These are phyloP conservation scores for Carex arenaria DNA, from an alignment of 202 grass and related monocot genomes.

Conservation along the genomic window DNA sequence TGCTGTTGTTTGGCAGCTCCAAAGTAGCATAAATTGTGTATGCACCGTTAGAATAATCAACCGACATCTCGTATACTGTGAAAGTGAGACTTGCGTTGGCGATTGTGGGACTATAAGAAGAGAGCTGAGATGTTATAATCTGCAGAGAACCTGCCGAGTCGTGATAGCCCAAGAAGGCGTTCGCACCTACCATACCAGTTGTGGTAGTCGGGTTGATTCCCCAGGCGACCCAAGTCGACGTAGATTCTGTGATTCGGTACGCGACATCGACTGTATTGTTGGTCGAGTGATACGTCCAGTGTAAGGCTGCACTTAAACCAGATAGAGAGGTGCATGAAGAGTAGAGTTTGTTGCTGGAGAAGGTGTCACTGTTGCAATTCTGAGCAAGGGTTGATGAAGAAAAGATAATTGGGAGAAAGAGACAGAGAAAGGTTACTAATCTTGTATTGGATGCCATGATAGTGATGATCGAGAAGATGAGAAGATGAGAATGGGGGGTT, in stretches of 20 bases:
- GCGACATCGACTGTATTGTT: slow-evolving; percentile 65
- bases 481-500: neutral
- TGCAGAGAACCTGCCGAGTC: slow-evolving; percentile 17
- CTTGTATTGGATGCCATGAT: slow-evolving; percentile 1
- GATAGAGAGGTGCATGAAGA: slow-evolving; percentile 35
- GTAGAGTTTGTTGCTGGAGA: slow-evolving; percentile 40
- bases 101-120: neutral
- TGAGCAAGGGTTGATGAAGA: slow-evolving; percentile 30
- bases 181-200: slow-evolving; percentile 24
- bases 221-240: slow-evolving; percentile 57
- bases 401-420: slow-evolving; percentile 26
- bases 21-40: slow-evolving; percentile 72
- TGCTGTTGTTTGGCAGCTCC: slow-evolving; percentile 30
- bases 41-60: slow-evolving; percentile 32
- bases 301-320: slow-evolving; percentile 44
- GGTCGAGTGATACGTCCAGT: slow-evolving; percentile 72
- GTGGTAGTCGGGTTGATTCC: slow-evolving; percentile 41
- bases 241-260: slow-evolving; percentile 38
- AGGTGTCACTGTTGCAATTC: slow-evolving; percentile 35
- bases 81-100: neutral
- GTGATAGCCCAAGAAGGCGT: slow-evolving; percentile 62
- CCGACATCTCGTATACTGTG: slow-evolving; percentile 17
- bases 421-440: slow-evolving; percentile 1
- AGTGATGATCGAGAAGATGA: neutral
- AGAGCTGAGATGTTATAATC: slow-evolving; percentile 25